Conservation (phyloP, 2,329 filamentous ascomycete species). For the Alternaria consortialis region DNA sequence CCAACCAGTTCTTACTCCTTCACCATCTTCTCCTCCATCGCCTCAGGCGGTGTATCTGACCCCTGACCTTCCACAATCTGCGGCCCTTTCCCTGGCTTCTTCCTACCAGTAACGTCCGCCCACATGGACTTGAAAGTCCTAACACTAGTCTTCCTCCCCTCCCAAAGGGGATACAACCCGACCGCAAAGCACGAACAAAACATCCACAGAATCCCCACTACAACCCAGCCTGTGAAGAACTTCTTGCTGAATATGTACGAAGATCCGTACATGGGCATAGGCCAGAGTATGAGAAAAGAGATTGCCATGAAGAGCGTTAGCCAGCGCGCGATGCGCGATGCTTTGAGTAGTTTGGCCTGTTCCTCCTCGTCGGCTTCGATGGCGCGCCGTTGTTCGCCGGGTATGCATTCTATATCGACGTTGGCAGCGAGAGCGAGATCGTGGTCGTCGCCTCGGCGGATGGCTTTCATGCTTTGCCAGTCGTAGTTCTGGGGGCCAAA, state of each 20-base stretch:
- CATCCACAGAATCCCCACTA: slow-evolving; percentile 75
- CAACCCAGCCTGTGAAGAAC: slow-evolving; percentile 85
- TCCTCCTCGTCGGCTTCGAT: slow-evolving; percentile 54
- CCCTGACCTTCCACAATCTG: slow-evolving; percentile 31
- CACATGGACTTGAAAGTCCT: slow-evolving; percentile 69
- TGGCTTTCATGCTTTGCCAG: slow-evolving; percentile 82
- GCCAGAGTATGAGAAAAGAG: slow-evolving; percentile 82
- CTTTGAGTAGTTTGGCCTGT: slow-evolving; percentile 54
- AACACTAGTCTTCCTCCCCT: slow-evolving; percentile 74
- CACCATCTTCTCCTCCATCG: slow-evolving; percentile 31
- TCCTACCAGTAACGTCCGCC: slow-evolving; percentile 63
- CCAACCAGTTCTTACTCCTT: slow-evolving; percentile 10
- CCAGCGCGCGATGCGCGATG: slow-evolving; percentile 62
- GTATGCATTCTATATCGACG: slow-evolving; percentile 71
- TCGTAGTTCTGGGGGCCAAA: slow-evolving; percentile 82
- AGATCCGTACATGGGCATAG: slow-evolving; percentile 88
- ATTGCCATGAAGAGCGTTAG: slow-evolving; percentile 72
- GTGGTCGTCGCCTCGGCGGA: slow-evolving; percentile 80
- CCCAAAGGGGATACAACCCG: slow-evolving; percentile 81
- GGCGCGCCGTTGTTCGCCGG: slow-evolving; percentile 56
- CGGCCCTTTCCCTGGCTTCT: slow-evolving; percentile 19
- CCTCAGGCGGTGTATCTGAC: slow-evolving; percentile 29
- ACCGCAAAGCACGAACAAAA: slow-evolving; percentile 77
- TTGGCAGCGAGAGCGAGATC: slow-evolving; percentile 72
- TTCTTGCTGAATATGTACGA: slow-evolving; percentile 82